phyloP scores from a whole-genome alignment of 2,329 filamentous ascomycete genomes.

The Colletotrichum chlorophyti region DNA sequence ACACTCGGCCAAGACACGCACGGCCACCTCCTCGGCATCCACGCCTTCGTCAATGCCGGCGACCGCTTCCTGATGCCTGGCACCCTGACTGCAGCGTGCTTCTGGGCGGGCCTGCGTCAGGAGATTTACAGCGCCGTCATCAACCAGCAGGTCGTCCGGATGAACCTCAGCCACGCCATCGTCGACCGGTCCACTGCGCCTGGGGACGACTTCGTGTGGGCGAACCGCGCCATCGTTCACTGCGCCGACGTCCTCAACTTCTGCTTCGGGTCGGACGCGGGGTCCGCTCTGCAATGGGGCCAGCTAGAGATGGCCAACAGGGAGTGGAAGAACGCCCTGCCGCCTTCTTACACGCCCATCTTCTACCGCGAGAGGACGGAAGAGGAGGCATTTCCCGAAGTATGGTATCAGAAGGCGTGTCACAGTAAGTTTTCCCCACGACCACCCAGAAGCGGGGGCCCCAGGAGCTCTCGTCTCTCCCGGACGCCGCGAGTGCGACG shows the following conservation, averaged over 20 bases:
- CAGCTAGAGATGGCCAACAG: constrained; percentile 29
- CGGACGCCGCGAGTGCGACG: too few species aligned
- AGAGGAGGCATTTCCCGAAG: constrained; percentile 42
- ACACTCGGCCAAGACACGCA: constrained; percentile 51
- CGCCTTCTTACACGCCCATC: constrained; percentile 29
- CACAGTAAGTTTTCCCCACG: constrained; percentile 18
- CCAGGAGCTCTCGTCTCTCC: not conserved
- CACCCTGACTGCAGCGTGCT: constrained; percentile 58
- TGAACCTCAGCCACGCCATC: constrained; percentile 54
- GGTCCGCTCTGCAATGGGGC: constrained; percentile 24
- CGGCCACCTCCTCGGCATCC: constrained; percentile 53
- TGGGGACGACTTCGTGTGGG: constrained; percentile 61
- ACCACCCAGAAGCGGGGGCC: not conserved
- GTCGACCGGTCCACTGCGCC: constrained; percentile 56
- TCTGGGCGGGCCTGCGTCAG: constrained; percentile 65
- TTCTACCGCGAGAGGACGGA: constrained; percentile 32
- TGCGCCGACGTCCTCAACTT: constrained; percentile 69
- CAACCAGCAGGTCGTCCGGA: constrained; percentile 52
- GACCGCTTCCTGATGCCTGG: constrained; percentile 38
- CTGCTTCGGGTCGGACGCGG: constrained; percentile 57
- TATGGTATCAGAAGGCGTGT: constrained; percentile 30
- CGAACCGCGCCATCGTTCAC: constrained; percentile 68
- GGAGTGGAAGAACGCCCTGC: constrained; percentile 29
- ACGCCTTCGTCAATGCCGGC: constrained; percentile 52
- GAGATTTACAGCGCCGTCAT: constrained; percentile 65